These are phyloP conservation scores for Schizothecium vesticola DNA, from an alignment of 495 filamentous ascomycete species.

Conservation along the genomic window DNA sequence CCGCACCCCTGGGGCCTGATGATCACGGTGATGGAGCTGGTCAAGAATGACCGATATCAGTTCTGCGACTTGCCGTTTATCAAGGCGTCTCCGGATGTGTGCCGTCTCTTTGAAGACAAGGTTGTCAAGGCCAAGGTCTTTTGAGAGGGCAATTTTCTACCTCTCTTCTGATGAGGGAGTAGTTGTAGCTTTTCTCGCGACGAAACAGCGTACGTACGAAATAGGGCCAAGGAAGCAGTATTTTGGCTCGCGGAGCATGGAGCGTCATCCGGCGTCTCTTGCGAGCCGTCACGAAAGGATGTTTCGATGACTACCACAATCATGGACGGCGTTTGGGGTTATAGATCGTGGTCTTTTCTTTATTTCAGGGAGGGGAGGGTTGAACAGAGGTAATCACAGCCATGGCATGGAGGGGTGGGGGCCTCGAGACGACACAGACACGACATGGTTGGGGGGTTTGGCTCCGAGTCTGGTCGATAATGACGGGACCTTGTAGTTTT, in stretches of 20 bases:
- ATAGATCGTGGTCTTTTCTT: conserved; percentile 2
- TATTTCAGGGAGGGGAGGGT: conserved; percentile 1
- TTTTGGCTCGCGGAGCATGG: conserved; percentile 3
- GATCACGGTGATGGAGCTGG: conserved; percentile 80
- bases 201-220: neutral
- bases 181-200: neutral
- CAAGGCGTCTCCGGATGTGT: conserved; percentile 79
- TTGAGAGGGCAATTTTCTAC: neutral
- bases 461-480: neutral
- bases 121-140: conserved; percentile 7
- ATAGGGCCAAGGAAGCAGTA: neutral
- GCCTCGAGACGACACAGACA: neutral
- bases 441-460: neutral
- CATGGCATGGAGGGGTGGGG: neutral
- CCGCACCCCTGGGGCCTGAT: conserved; percentile 96
- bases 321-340: conserved; percentile 17
- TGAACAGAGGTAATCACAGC: neutral
- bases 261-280: conserved; percentile 7
- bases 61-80: conserved; percentile 94
- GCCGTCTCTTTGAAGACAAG: conserved; percentile 15
- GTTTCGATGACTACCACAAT: conserved; percentile 17
- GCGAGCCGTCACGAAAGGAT: conserved; percentile 5
- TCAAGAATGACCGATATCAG: conserved; percentile 80
- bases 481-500: conserved; percentile 7
- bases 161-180: neutral